phyloP scores from a whole-genome alignment of 192 early-diverging fungal species.

The Martensiomyces pterosporus region DNA sequence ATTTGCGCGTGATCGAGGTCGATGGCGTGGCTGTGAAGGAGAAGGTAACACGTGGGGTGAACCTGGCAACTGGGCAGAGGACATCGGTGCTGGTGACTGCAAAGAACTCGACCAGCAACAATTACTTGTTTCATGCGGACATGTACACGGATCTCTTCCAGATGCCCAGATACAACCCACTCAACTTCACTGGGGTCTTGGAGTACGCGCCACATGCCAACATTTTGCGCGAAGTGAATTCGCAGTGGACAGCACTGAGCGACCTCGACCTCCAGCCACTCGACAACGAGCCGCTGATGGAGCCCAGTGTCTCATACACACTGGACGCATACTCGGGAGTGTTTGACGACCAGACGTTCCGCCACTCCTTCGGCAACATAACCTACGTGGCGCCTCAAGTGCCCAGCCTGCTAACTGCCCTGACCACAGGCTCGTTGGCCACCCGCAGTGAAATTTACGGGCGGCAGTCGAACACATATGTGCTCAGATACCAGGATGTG shows the following conservation, averaged over 20 bases:
- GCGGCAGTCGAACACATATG: conserved; percentile 54
- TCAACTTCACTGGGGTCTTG: conserved; percentile 58
- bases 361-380: conserved; percentile 74
- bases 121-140: conserved; percentile 70
- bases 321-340: conserved; percentile 55
- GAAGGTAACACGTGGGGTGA: conserved; percentile 49
- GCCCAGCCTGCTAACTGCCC: conserved; percentile 59
- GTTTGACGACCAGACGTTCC: conserved; percentile 72
- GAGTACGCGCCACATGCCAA: conserved; percentile 44
- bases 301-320: conserved; percentile 44
- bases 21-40: conserved; percentile 66
- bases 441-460: conserved; percentile 58
- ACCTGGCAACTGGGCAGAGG: conserved; percentile 67
- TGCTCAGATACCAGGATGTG: conserved; percentile 60
- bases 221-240: conserved; percentile 4
- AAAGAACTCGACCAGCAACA: conserved; percentile 48
- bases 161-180: conserved; percentile 44
- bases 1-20: conserved; percentile 73
- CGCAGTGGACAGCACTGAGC: conserved; percentile 37
- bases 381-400: conserved; percentile 59
- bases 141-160: conserved; percentile 72
- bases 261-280: conserved; percentile 58
- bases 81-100: conserved; percentile 74
- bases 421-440: conserved; percentile 53
- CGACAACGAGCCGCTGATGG: conserved; percentile 31